Conservation (phyloP, 2,329 filamentous ascomycete species). For the Aspergillus proliferans region DNA sequence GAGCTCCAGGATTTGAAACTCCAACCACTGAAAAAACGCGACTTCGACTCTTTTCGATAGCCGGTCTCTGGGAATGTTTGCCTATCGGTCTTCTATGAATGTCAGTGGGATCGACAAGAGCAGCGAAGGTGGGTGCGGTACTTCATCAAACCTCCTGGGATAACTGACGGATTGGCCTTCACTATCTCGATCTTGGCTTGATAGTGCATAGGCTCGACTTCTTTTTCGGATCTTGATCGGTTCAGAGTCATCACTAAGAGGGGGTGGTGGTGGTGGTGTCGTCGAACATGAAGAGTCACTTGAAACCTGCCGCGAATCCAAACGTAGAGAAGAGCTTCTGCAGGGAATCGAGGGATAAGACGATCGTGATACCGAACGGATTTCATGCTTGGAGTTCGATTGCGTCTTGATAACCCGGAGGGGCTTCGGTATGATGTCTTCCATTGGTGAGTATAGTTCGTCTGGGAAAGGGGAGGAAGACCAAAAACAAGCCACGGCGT, state of each 20-base stretch:
- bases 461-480: not conserved
- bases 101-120: not conserved
- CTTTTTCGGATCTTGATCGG: conserved; percentile 19
- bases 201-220: not conserved
- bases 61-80: not conserved
- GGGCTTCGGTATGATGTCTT: conserved; percentile 37
- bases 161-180: not conserved
- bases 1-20: conserved; percentile 17
- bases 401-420: conserved; percentile 45
- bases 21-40: conserved; percentile 12
- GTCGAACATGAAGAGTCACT: conserved; percentile 14
- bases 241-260: conserved; percentile 14
- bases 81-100: not conserved
- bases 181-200: not conserved
- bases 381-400: conserved; percentile 10
- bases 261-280: conserved; percentile 19
- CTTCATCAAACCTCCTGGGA: not conserved
- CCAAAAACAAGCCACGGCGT: not conserved
- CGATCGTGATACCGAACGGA: conserved; percentile 4
- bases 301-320: conserved; percentile 7
- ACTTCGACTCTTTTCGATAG: not conserved
- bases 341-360: conserved; percentile 19
- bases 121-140: not conserved
- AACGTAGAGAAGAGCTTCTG: conserved; percentile 21
- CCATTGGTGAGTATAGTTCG: conserved; percentile 11